Percentiles rank a stretch among this genome's conserved stretches.
Evolutionary conservation across 2,329 filamentous ascomycete species (phyloP).

Genomic region (Fusarium buharicum): DNA sequence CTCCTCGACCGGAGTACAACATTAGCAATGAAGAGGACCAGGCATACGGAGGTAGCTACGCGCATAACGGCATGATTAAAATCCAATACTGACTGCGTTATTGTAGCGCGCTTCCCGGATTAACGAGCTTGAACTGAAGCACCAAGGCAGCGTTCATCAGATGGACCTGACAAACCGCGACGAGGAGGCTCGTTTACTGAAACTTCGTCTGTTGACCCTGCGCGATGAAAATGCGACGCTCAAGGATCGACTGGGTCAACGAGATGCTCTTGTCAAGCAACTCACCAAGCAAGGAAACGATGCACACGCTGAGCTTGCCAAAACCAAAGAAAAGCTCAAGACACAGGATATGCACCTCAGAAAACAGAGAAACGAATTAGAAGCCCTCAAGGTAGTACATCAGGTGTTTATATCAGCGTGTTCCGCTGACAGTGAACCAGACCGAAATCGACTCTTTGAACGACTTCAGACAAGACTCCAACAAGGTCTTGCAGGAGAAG

Average conservation of each 20-base stretch:
- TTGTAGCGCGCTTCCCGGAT: constrained; percentile 58
- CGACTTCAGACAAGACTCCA: constrained; percentile 73
- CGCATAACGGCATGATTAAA: constrained; percentile 38
- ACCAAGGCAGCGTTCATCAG: constrained; percentile 71
- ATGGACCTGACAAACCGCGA: constrained; percentile 76
- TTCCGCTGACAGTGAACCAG: constrained; percentile 54
- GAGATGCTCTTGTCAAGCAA: constrained; percentile 67
- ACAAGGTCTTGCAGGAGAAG: constrained; percentile 72
- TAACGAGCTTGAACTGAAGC: constrained; percentile 73
- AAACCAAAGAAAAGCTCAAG: constrained; percentile 54
- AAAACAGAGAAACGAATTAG: constrained; percentile 60
- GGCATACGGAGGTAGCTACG: constrained; percentile 45
- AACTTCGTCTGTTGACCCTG: constrained; percentile 75
- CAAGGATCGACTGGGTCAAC: constrained; percentile 68
- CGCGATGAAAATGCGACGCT: constrained; percentile 78
- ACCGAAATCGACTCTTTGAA: constrained; percentile 77
- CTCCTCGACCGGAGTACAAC: constrained; percentile 1
- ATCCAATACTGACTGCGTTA: constrained; percentile 32
- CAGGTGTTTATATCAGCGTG: too few species aligned
- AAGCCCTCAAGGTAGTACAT: constrained; percentile 57
- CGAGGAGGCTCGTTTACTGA: constrained; percentile 77
- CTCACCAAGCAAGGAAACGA: constrained; percentile 55
- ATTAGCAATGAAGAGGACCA: constrained; percentile 42
- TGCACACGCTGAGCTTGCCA: constrained; percentile 56
- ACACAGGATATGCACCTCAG: constrained; percentile 60